These are phyloP conservation scores for Taphrina deformans DNA, from an alignment of 1,139 yeast genomes.

Conservation along the genomic window DNA sequence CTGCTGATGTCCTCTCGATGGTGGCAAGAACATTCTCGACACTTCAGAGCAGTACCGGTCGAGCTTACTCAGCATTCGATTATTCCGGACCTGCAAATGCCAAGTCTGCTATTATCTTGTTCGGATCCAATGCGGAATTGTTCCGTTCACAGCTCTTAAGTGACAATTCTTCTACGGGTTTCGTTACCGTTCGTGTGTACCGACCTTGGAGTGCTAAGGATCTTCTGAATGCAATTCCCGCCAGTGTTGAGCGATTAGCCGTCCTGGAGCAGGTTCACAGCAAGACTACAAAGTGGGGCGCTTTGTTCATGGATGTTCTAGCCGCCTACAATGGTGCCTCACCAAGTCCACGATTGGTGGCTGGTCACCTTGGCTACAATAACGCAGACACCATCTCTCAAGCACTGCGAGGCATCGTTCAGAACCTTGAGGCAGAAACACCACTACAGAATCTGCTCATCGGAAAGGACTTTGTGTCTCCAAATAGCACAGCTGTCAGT, in stretches of 20 bases:
- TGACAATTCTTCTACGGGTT: slow-evolving; percentile 50
- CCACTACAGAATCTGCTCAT: slow-evolving; percentile 67
- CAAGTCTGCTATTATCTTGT: slow-evolving; percentile 57
- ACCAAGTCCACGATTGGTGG: slow-evolving; percentile 54
- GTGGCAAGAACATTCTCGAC: slow-evolving; percentile 39
- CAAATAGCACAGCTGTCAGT: slow-evolving; percentile 42
- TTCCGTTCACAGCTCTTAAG: slow-evolving; percentile 50
- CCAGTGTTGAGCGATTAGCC: slow-evolving; percentile 58
- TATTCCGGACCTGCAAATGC: slow-evolving; percentile 50
- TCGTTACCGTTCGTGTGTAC: slow-evolving; percentile 63
- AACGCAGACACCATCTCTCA: slow-evolving; percentile 51
- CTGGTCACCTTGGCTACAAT: slow-evolving; percentile 60
- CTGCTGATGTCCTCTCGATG: slow-evolving; percentile 40
- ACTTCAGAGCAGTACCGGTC: slow-evolving; percentile 45
- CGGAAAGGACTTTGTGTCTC: slow-evolving; percentile 50
- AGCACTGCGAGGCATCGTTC: slow-evolving; percentile 54
- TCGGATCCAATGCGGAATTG: slow-evolving; percentile 59
- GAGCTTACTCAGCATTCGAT: slow-evolving; percentile 49
- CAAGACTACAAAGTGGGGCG: slow-evolving; percentile 57
- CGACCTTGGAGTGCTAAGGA: slow-evolving; percentile 65
- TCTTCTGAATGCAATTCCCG: slow-evolving; percentile 58
- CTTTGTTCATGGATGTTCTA: slow-evolving; percentile 75
- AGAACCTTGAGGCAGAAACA: slow-evolving; percentile 54
- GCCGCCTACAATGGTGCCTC: slow-evolving; percentile 56
- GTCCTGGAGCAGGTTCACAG: slow-evolving; percentile 62